Evolutionary conservation across 805 yeast species (phyloP), one percentile per base, ranked within the genome.

Genomic region (Yarrowia sp.): DNA sequence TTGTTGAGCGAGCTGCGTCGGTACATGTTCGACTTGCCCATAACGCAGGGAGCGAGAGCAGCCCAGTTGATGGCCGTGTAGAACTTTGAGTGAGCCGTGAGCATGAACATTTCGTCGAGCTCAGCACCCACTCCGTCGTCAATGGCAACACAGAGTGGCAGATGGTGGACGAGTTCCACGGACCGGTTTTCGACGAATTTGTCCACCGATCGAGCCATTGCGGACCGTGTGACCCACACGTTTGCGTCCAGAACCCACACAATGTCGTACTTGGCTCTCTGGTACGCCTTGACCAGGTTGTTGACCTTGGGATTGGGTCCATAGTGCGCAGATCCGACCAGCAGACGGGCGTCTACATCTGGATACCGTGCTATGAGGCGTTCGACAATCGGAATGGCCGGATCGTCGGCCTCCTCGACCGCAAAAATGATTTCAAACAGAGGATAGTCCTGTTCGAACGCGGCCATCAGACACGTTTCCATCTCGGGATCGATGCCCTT

Each of bases 271-370:
- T 83, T 82, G 8, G 96, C 93, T 2, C 74, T 74, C 41, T 77
- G 73, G 71, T 87, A 90, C 6, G 96, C 97, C 73, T 89, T 89
- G n/a, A 91, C 85, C 51, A 91, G 77, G 74, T 91, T 91, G 75
- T 90, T 90, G 64, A 91, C 89, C 75, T 91, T 91, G 7, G 97
- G 97, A 70, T 91, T 91, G 5, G 96, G 95, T 1, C 96, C 96
- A 70, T 78, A 87, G 68, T 67, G 66, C 4, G 70, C 75, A 19
- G 77, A 75, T 49, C 85, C 88, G 1, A 87, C 74, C 67, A 90
- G 71, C 5, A 91, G 76, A 67, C 79, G 79, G 21, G 90, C 82
- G 70, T 88, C 85, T 6, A 85, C 77, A 2, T 79, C 72, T 0
- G 89, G 86, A 72, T 86, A 84, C 66, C 79, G 81, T 0, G 70